Evolutionary conservation across 768 basidiomycete species (phyloP).

Genomic region (Phlegmacium glaucopus): DNA sequence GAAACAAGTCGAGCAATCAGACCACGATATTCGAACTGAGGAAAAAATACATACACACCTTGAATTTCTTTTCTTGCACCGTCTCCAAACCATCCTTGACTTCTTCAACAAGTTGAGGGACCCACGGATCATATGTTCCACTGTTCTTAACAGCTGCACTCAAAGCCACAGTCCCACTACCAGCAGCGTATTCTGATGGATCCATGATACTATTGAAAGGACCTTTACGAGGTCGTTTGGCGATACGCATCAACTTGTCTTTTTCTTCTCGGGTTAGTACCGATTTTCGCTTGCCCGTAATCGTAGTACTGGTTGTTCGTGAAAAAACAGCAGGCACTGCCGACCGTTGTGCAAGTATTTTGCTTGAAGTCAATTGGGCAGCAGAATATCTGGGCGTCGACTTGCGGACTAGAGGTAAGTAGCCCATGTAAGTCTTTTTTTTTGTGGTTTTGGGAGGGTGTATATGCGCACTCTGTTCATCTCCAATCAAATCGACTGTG

Average conservation of each 20-base stretch:
- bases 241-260: conserved; percentile 71
- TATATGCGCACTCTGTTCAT: conserved; percentile 56
- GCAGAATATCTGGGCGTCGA: conserved; percentile 52
- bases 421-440: background rate
- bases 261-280: conserved; percentile 66
- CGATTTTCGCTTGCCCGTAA: conserved; percentile 39
- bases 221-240: conserved; percentile 64
- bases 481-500: conserved; percentile 75
- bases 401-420: conserved; percentile 50
- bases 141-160: conserved; percentile 68
- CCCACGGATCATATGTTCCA: conserved; percentile 69
- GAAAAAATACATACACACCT: conserved; percentile 37
- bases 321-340: conserved; percentile 83
- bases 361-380: conserved; percentile 59
- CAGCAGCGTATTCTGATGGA: conserved; percentile 61
- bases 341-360: conserved; percentile 82
- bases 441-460: background rate
- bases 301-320: conserved; percentile 32
- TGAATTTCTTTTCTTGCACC: conserved; percentile 43
- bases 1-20: background rate
- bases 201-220: conserved; percentile 73
- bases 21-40: background rate
- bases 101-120: conserved; percentile 25
- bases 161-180: conserved; percentile 60
- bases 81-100: conserved; percentile 39